Percentiles rank a stretch among this genome's conserved stretches.
Evolutionary conservation across 1,139 yeast species (phyloP).

Genomic region (Kodamaea fungicola): DNA sequence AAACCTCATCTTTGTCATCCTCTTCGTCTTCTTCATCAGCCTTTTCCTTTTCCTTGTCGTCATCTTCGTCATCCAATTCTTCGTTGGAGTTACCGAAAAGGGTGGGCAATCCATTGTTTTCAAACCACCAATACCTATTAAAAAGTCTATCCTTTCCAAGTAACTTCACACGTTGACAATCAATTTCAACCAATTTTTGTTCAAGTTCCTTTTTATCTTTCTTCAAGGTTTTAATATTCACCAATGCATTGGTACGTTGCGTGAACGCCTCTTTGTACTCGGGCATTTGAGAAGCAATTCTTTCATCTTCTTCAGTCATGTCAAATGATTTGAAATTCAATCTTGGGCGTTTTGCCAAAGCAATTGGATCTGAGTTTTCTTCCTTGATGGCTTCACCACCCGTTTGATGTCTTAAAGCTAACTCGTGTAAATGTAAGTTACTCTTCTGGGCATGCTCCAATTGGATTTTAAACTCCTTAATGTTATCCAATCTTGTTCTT

Average conservation of each 20-base stretch:
- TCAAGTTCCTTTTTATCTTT: slow-evolving; percentile 51
- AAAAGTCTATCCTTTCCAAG: slow-evolving; percentile 81
- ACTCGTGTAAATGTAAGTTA: slow-evolving; percentile 37
- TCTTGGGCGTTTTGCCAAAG: slow-evolving; percentile 21
- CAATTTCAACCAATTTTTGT: slow-evolving; percentile 57
- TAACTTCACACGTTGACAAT: slow-evolving; percentile 71
- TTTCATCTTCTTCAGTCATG: slow-evolving; percentile 48
- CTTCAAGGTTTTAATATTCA: slow-evolving; percentile 43
- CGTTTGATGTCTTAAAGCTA: slow-evolving; percentile 11
- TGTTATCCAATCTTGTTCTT: slow-evolving; percentile 64
- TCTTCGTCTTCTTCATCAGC: slow-evolving; percentile 37
- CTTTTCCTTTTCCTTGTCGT: slow-evolving; percentile 32
- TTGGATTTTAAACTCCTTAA: slow-evolving; percentile 54
- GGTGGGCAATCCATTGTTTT: slow-evolving; percentile 74
- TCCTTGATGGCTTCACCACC: slow-evolving; percentile 5
- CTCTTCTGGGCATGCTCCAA: slow-evolving; percentile 50
- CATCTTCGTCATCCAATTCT: slow-evolving; percentile 38
- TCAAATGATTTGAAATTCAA: slow-evolving; percentile 35
- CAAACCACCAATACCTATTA: slow-evolving; percentile 96
- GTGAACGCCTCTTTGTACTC: slow-evolving; percentile 47
- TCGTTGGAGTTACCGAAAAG: slow-evolving; percentile 39
- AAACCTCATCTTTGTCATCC: slow-evolving; percentile 36
- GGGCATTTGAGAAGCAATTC: slow-evolving; percentile 42
- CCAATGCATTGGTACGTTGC: slow-evolving; percentile 36
- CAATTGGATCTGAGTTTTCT: slow-evolving; percentile 2